These are phyloP conservation scores for Globisporangium canariense DNA, from an alignment of 352 stramenopile species.

Conservation along the genomic window DNA sequence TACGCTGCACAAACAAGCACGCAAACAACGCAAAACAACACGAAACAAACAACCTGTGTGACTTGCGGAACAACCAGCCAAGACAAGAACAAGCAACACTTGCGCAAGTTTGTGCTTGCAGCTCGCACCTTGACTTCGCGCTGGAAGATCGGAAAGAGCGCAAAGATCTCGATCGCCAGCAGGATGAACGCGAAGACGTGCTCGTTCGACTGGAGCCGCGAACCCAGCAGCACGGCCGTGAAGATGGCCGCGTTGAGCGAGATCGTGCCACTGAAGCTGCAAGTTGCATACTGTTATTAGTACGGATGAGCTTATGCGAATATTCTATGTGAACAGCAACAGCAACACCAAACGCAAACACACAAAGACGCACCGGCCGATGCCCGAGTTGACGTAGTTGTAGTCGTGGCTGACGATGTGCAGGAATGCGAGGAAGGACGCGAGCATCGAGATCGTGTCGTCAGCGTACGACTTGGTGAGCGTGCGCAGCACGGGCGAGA, in stretches of 20 bases:
- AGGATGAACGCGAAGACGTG: constrained; percentile 91
- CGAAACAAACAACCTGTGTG: not conserved
- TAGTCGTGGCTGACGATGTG: constrained; percentile 92
- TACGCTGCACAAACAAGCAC: constrained; percentile 27
- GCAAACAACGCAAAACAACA: not conserved
- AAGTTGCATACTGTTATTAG: not conserved
- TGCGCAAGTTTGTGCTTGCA: constrained; percentile 1
- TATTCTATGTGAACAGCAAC: not conserved
- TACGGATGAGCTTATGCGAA: not conserved
- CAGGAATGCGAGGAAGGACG: constrained; percentile 67
- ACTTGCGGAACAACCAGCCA: constrained; percentile 8
- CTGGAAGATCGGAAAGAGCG: constrained; percentile 86
- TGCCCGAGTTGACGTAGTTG: constrained; percentile 81
- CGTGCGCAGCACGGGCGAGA: constrained; percentile 88
- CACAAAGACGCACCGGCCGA: constrained; percentile 40
- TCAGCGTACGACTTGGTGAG: constrained; percentile 89
- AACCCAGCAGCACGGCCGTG: constrained; percentile 89
- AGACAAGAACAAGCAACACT: constrained; percentile 6
- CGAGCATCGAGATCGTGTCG: constrained; percentile 90
- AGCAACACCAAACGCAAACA: too few relatives aligned
- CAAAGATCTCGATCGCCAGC: constrained; percentile 89
- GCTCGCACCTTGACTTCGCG: constrained; percentile 71
- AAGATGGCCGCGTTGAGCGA: constrained; percentile 93
- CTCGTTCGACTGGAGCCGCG: constrained; percentile 87
- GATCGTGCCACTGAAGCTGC: constrained; percentile 84